phyloP scores from a whole-genome alignment of 1,284 basidiomycete species.

The Naganishia liquefaciens region DNA sequence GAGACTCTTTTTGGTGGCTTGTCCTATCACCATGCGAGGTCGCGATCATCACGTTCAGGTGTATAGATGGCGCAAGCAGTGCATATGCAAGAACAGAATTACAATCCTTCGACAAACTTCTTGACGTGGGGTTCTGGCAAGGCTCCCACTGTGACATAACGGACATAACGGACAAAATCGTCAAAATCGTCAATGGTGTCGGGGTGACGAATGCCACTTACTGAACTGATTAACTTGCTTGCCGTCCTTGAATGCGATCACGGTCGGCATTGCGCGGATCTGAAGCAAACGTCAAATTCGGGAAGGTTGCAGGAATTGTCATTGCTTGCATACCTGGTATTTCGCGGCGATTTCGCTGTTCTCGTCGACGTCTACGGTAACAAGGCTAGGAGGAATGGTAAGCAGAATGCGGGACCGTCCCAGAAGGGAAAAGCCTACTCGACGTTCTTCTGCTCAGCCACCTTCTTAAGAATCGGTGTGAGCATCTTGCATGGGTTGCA shows the following conservation, averaged over 20 bases:
- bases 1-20: too few species aligned
- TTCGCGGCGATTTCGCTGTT: slow-evolving; percentile 49
- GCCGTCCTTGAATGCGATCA: slow-evolving; percentile 54
- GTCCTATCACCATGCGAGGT: too few species aligned
- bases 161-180: background rate
- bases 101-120: slow-evolving; percentile 43
- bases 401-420: background rate
- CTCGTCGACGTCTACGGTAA: slow-evolving; percentile 52
- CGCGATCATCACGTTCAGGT: too few species aligned
- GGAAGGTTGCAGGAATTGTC: background rate
- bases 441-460: slow-evolving; percentile 44
- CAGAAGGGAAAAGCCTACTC: slow-evolving; percentile 16
- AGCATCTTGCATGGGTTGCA: slow-evolving; percentile 53
- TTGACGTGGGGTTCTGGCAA: slow-evolving; percentile 46
- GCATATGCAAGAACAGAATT: background rate
- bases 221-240: slow-evolving; percentile 51
- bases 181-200: background rate
- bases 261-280: slow-evolving; percentile 51
- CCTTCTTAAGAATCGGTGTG: slow-evolving; percentile 47
- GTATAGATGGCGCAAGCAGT: too few species aligned
- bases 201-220: slow-evolving; percentile 37
- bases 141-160: slow-evolving; percentile 45
- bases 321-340: slow-evolving; percentile 43
- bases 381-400: slow-evolving; percentile 39
- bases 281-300: slow-evolving; percentile 24